Percentiles rank a stretch among this genome's conserved stretches.
Evolutionary conservation across 177 flowering plant genomes (phyloP).

Genomic region (Tripterygium wilfordii): DNA sequence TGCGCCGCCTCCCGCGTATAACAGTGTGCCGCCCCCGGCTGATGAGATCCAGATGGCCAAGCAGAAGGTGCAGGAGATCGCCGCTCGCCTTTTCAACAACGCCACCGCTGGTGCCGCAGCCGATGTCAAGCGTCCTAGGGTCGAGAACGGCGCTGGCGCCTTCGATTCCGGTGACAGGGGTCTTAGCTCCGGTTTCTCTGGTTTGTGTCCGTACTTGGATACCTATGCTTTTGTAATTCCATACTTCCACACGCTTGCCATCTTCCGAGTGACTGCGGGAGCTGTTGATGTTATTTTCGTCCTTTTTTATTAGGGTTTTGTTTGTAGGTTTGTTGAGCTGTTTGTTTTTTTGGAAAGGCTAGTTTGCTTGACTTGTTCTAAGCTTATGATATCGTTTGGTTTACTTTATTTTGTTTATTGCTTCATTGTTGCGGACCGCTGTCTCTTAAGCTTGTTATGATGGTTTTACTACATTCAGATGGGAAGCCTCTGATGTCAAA

Average conservation of each 20-base stretch:
- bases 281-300: too few species aligned
- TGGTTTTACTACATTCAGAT: slow-evolving; percentile 29
- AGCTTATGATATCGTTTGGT: too few species aligned
- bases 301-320: too few species aligned
- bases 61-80: slow-evolving; percentile 90
- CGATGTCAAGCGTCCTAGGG: slow-evolving; percentile 76
- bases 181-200: slow-evolving; percentile 30
- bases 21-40: slow-evolving; percentile 59
- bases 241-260: too few species aligned
- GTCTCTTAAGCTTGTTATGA: too few species aligned
- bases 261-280: too few species aligned
- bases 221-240: not conserved
- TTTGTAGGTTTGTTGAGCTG: too few species aligned
- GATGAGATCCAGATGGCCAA: slow-evolving; percentile 80
- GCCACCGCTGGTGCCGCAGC: slow-evolving; percentile 15
- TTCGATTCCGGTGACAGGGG: slow-evolving; percentile 37
- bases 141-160: slow-evolving; percentile 46
- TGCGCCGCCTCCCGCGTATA: slow-evolving; percentile 46
- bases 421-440: too few species aligned
- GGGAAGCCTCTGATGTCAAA: slow-evolving; percentile 25
- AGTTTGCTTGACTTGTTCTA: too few species aligned
- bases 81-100: slow-evolving; percentile 66
- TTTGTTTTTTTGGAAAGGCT: too few species aligned
- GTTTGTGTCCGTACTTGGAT: not conserved
- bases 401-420: too few species aligned